These are phyloP conservation scores for Stachybotrys echinatus DNA, from an alignment of 2,329 filamentous ascomycete genomes.

Conservation along the genomic window DNA sequence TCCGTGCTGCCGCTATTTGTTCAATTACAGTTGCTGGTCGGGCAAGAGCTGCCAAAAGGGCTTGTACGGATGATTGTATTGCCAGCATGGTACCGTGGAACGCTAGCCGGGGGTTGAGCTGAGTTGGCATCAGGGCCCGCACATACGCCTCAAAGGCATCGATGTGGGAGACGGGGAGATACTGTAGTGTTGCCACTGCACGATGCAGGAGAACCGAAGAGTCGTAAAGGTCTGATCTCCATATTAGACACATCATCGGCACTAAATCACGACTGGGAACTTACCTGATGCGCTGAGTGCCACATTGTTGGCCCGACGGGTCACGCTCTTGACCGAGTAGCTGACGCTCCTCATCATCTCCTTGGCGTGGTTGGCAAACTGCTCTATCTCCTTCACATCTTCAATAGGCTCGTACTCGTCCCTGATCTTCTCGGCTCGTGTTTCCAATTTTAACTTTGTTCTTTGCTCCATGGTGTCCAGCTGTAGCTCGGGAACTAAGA, in stretches of 20 bases:
- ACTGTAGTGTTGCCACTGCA: slow-evolving; percentile 51
- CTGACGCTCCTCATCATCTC: slow-evolving; percentile 86
- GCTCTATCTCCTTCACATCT: slow-evolving; percentile 82
- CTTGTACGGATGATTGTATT: slow-evolving; percentile 77
- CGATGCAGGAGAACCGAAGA: slow-evolving; percentile 52
- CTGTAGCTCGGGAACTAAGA: slow-evolving; percentile 91
- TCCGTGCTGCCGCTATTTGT: slow-evolving; percentile 68
- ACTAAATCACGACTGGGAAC: slow-evolving; percentile 9
- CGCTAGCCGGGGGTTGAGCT: slow-evolving; percentile 65
- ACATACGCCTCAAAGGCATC: slow-evolving; percentile 70
- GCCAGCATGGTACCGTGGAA: slow-evolving; percentile 76
- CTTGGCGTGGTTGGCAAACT: slow-evolving; percentile 85
- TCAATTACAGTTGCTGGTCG: slow-evolving; percentile 74
- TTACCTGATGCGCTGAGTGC: slow-evolving; percentile 59
- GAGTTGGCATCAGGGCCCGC: slow-evolving; percentile 56
- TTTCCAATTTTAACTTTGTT: slow-evolving; percentile 79
- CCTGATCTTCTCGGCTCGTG: slow-evolving; percentile 73
- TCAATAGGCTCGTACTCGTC: slow-evolving; percentile 86
- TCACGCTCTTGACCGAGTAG: slow-evolving; percentile 74
- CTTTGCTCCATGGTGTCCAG: slow-evolving; percentile 85
- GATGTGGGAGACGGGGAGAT: slow-evolving; percentile 63
- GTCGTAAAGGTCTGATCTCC: slow-evolving; percentile 59
- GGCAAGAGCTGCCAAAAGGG: slow-evolving; percentile 72
- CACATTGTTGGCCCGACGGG: slow-evolving; percentile 71
- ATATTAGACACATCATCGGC: neutral